phyloP scores from a whole-genome alignment of 2,329 filamentous ascomycete species.

The Xenosphaeropsis pyriputrescens region DNA sequence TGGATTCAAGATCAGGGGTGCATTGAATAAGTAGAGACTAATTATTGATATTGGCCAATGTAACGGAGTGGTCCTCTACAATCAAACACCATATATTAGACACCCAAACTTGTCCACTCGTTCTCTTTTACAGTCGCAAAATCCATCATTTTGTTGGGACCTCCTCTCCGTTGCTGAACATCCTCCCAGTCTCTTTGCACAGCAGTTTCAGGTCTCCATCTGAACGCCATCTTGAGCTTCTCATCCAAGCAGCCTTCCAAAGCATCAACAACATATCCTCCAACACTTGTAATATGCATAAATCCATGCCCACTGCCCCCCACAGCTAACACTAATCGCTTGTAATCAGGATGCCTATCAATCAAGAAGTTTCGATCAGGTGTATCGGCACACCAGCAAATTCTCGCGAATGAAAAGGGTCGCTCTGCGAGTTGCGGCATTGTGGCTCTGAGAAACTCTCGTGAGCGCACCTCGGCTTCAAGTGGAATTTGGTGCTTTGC shows the following conservation, averaged over 20 bases:
- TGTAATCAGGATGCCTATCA: slow-evolving; percentile 27
- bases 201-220: slow-evolving; percentile 36
- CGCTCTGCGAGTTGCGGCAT: slow-evolving; percentile 36
- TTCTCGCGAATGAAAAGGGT: slow-evolving; percentile 30
- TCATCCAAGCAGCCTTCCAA: slow-evolving; percentile 27
- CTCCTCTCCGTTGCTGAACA: slow-evolving; percentile 31
- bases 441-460: slow-evolving; percentile 30
- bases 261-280: slow-evolving; percentile 30
- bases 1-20: no score
- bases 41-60: no score
- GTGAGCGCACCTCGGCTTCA: slow-evolving; percentile 29
- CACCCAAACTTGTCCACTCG: no score
- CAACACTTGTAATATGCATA: slow-evolving; percentile 33
- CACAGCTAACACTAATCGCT: slow-evolving; percentile 28
- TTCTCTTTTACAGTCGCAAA: slow-evolving; percentile 23
- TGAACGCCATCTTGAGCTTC: slow-evolving; percentile 25
- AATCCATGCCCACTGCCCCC: slow-evolving; percentile 37
- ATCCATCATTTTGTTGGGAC: slow-evolving; percentile 30
- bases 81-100: no score
- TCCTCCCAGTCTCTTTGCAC: slow-evolving; percentile 28
- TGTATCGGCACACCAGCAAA: slow-evolving; percentile 43
- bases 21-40: no score
- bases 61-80: no score
- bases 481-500: slow-evolving; percentile 25
- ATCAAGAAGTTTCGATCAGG: slow-evolving; percentile 37